Base-by-base conservation (phyloP, 495 filamentous ascomycete genomes). In the Pyrenopolyporus hunteri region DNA sequence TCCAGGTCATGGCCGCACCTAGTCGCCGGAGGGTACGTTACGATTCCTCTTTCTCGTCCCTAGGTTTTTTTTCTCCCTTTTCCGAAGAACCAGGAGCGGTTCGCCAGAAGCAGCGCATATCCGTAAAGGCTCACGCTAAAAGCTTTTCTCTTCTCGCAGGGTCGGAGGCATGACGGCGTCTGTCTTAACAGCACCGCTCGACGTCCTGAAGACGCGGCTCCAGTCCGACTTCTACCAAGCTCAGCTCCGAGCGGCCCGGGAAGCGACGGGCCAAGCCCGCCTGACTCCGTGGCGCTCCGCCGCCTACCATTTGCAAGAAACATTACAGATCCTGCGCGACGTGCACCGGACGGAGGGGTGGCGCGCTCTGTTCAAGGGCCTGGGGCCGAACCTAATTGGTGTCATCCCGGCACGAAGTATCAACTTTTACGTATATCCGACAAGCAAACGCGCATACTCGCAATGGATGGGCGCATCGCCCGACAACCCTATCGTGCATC, bases 211-310 rank as follows among this genome's bases (percentile, higher is more conserved):
- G 74, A 96, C 92, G 3, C 83, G 92, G 6, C 81, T 97, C 2
- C 92, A 97, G 72, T 93, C 89, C 64, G 90, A 94, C 64, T 95
- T 92, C 71, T 96, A 96, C 77, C 89, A 93, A 66, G 75, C 83
- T 1, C 89, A 87, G 62, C 73, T 87, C 32, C 73, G 70, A 3
- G 77, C 80, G 4, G 76, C 78, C 8, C 73, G 80, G 16, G 69
- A 75, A 48, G 74, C 73, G 32, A 72, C 66, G 62, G 69, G 26
- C 67, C 73, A 57, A 51, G 50, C 68, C 17, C 67, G 71, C 36
- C 74, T 81, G 52, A 73, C 79, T 66, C 77, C 78, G 40, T 26
- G 78, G 58, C 78, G 80, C 33, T 67, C 78, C 22, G 80, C 74
- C 20, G 73, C 76, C 7, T 85, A 85, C 57, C 87, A 90, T 74